Conservation (phyloP, 1,139 yeast species). For the Blastobotrys petasosporus region DNA sequence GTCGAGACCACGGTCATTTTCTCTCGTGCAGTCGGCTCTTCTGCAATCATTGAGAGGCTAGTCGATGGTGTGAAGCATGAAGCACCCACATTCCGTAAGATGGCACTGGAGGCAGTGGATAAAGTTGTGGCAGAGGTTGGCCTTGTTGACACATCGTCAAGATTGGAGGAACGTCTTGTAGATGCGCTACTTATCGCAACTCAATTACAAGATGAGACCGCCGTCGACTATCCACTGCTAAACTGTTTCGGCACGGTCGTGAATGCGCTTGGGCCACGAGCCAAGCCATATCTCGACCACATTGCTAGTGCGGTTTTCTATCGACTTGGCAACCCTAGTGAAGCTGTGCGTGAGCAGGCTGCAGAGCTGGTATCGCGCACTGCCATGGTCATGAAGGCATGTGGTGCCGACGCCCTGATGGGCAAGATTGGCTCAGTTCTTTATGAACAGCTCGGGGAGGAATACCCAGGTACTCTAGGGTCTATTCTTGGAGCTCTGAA, state of each 20-base stretch:
- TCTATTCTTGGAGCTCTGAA: slow-evolving; percentile 70
- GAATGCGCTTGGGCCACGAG: slow-evolving; percentile 59
- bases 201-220: slow-evolving; percentile 76
- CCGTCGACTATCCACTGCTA: slow-evolving; percentile 49
- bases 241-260: slow-evolving; percentile 63
- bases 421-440: slow-evolving; percentile 67
- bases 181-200: slow-evolving; percentile 83
- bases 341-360: slow-evolving; percentile 77
- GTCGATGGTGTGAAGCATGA: slow-evolving; percentile 67
- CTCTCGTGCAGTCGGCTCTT: slow-evolving; percentile 62
- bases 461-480: slow-evolving; percentile 88
- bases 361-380: slow-evolving; percentile 68
- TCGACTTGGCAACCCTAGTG: slow-evolving; percentile 64
- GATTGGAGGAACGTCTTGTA: slow-evolving; percentile 60
- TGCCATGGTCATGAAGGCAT: slow-evolving; percentile 60
- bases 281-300: slow-evolving; percentile 69
- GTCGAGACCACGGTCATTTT: slow-evolving; percentile 67
- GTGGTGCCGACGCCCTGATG: slow-evolving; percentile 60
- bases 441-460: slow-evolving; percentile 92
- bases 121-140: slow-evolving; percentile 44
- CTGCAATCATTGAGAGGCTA: slow-evolving; percentile 53
- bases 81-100: slow-evolving; percentile 68
- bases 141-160: slow-evolving; percentile 47
- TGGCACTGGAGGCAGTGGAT: slow-evolving; percentile 70
- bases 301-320: slow-evolving; percentile 70